A percentile compares a stretch with the other conserved stretches of the same genome.
Evolutionary conservation across 2,329 filamentous ascomycete species (phyloP).

Genomic region (Pseudogymnoascus sp.): DNA sequence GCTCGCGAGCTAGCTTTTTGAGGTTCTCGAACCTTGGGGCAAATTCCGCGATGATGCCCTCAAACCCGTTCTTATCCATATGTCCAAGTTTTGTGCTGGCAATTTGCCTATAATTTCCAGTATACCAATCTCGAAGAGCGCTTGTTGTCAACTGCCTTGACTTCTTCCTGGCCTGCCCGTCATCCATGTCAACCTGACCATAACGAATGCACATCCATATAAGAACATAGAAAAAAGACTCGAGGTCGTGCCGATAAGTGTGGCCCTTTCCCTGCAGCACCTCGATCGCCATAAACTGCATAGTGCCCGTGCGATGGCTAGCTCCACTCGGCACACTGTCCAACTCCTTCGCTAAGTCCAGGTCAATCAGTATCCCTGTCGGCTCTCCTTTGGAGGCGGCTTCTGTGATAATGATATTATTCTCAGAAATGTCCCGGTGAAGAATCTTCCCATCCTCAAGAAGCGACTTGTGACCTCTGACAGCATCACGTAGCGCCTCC

Average conservation of each 20-base stretch:
- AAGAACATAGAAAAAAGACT: too few species aligned
- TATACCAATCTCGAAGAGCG: slow-evolving; percentile 20
- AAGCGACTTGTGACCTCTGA: slow-evolving; percentile 33
- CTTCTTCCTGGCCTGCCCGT: neutral
- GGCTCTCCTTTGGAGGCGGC: too few species aligned
- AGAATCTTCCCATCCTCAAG: slow-evolving; percentile 30
- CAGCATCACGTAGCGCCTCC: slow-evolving; percentile 28
- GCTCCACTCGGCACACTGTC: slow-evolving; percentile 21
- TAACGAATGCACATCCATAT: too few species aligned
- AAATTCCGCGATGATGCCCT: slow-evolving; percentile 23
- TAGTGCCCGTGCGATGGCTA: slow-evolving; percentile 25
- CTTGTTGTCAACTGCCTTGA: slow-evolving; percentile 7
- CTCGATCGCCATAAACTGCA: slow-evolving; percentile 32
- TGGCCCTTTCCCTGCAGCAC: slow-evolving; percentile 15
- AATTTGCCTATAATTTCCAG: slow-evolving; percentile 23
- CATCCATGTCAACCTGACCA: neutral
- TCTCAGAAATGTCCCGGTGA: slow-evolving; percentile 32
- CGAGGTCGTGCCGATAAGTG: too few species aligned
- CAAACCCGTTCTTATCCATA: slow-evolving; percentile 21
- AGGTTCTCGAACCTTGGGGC: slow-evolving; percentile 21
- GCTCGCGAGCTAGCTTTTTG: slow-evolving; percentile 16
- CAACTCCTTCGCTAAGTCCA: slow-evolving; percentile 28
- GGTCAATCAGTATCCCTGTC: slow-evolving; percentile 27
- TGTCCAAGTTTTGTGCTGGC: slow-evolving; percentile 18
- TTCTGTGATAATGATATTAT: slow-evolving; percentile 33